Percentiles rank a stretch among this genome's conserved stretches.
Evolutionary conservation across 352 stramenopile genomes (phyloP).

Genomic region (Pythium myriotylum): DNA sequence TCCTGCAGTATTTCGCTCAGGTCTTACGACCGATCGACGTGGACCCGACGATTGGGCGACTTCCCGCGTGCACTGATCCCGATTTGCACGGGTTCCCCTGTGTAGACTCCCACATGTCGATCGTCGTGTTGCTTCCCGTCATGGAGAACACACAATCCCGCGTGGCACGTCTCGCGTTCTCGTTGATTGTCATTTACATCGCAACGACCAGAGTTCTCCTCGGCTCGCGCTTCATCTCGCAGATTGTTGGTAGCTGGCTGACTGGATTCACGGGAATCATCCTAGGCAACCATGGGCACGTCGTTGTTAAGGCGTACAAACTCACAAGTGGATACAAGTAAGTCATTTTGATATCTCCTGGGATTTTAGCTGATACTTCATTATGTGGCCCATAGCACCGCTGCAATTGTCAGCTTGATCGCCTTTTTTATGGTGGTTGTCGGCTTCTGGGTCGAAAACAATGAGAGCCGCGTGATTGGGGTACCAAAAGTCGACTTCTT

Average conservation of each 20-base stretch:
- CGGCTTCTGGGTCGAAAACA: slow-evolving; percentile 75
- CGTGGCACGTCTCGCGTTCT: slow-evolving; percentile 28
- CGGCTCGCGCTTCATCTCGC: slow-evolving; percentile 50
- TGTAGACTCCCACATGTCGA: slow-evolving; percentile 74
- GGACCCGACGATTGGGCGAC: slow-evolving; percentile 27
- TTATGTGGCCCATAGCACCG: slow-evolving; percentile 32
- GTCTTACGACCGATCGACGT: slow-evolving; percentile 60
- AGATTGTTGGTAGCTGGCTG: slow-evolving; percentile 64
- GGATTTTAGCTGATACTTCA: background rate
- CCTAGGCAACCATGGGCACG: slow-evolving; percentile 60
- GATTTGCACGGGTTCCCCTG: slow-evolving; percentile 67
- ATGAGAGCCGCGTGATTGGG: slow-evolving; percentile 64
- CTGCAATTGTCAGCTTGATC: slow-evolving; percentile 47
- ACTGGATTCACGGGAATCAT: slow-evolving; percentile 59
- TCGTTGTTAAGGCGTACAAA: slow-evolving; percentile 47
- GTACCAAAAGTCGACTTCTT: slow-evolving; percentile 68
- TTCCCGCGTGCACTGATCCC: slow-evolving; percentile 38
- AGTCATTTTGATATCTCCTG: slow-evolving; percentile 9
- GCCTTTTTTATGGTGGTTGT: slow-evolving; percentile 56
- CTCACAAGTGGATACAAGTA: slow-evolving; percentile 53
- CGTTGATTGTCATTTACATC: slow-evolving; percentile 38
- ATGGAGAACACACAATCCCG: slow-evolving; percentile 43
- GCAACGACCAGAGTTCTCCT: slow-evolving; percentile 40
- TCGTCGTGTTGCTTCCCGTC: slow-evolving; percentile 66
- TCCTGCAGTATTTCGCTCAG: slow-evolving; percentile 49